These are phyloP conservation scores for Coemansia sp. DNA, from an alignment of 192 early-diverging fungal species.

Conservation along the genomic window DNA sequence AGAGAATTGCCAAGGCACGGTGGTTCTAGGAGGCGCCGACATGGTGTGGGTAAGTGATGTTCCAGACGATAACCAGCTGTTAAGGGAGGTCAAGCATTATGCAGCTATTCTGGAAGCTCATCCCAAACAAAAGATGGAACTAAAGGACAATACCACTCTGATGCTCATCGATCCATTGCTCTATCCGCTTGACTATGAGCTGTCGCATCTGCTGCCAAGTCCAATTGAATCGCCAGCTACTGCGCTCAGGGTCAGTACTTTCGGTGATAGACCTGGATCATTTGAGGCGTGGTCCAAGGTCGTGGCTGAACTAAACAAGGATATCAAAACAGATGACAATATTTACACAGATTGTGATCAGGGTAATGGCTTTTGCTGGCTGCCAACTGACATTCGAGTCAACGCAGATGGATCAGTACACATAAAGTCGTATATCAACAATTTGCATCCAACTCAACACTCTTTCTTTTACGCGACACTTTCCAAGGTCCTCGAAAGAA, in stretches of 20 bases:
- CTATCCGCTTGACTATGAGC: neutral
- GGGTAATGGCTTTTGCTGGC: slow-evolving; percentile 36
- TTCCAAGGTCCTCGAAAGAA: slow-evolving; percentile 34
- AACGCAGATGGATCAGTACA: slow-evolving; percentile 28
- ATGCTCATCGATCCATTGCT: neutral
- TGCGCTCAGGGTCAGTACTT: neutral
- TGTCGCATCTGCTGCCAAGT: slow-evolving; percentile 6
- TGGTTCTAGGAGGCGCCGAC: neutral
- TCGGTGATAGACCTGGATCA: neutral
- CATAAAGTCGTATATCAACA: slow-evolving; percentile 68
- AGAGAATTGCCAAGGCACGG: neutral
- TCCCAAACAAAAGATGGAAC: neutral
- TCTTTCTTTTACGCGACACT: slow-evolving; percentile 51
- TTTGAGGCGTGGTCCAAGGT: neutral
- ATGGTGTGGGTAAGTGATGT: slow-evolving; percentile 9
- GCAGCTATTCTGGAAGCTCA: neutral
- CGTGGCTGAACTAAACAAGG: neutral
- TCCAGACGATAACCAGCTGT: neutral
- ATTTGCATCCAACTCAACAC: slow-evolving; percentile 53
- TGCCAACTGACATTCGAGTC: slow-evolving; percentile 60
- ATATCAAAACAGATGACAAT: neutral
- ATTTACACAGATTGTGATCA: neutral
- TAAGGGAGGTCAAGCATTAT: neutral
- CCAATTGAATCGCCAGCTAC: slow-evolving; percentile 2
- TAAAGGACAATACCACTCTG: neutral